Evolutionary conservation across 768 basidiomycete species (phyloP), one percentile per base, ranked within the genome.

Genomic region (Pleurotus platypus): DNA sequence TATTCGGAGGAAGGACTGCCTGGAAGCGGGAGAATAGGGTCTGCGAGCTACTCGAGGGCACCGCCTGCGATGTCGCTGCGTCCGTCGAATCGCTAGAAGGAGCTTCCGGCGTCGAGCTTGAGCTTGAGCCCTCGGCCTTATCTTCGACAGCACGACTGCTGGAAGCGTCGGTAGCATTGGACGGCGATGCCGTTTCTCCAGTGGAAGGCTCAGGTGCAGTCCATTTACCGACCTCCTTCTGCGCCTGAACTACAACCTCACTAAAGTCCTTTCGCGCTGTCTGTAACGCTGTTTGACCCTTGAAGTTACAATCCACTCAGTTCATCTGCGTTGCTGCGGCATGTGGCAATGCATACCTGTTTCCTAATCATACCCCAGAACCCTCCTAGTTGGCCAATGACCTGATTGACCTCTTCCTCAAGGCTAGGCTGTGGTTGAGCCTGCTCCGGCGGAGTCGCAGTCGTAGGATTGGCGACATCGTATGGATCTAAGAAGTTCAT

Each of bases 311-410:
- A 35, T 8, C 9, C 9, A 9, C 30, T 35, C 30, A 35, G 30
- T 9, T 11, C 18, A 48, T 22, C 26, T n/a, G 49, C 2, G 11
- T 5, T 18, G 22, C 37, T 43, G 9, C 6, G 38, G 15, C 45
- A 27, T 7, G 43, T 45, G 16, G 13, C 13, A 46, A 39, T 37
- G 49, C 45, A n/a, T 63, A 85, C 93, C 85, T 94, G 93, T 69
- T 89, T 90, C 76, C 86, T 84, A 66, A 95, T 89, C 27, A 92
- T 90, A 46, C 92, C 92, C 94, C 94, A 97, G 67, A 94, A 87
- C 51, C 87, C 78, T 26, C 87, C 85, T 11, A 96, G 75, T 64
- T 92, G 88, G n/a, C 90, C 90, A 42, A 95, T 84, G 20, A 94
- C 94, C 64, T 96, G 88, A 1, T 81, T 80, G 12, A 97, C 91